Percentiles rank a stretch among this genome's conserved stretches.
These are phyloP conservation scores for Apiotrichum gamsii DNA, from an alignment of 1,284 basidiomycete species.

Conservation along the genomic window DNA sequence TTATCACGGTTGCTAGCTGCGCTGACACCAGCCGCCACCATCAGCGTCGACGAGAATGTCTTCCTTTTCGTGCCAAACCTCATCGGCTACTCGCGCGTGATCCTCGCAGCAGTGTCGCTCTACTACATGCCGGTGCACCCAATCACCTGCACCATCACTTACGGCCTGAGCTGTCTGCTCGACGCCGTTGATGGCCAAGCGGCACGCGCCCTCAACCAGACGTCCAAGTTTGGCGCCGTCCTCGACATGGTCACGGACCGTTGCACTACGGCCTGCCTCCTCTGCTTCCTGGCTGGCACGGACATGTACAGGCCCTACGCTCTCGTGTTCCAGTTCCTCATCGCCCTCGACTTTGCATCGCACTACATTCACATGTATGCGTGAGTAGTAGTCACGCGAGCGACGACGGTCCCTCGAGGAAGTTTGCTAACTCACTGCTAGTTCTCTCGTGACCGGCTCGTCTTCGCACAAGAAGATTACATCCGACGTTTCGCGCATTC, in stretches of 20 bases:
- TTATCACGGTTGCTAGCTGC: neutral
- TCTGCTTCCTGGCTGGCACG: conserved; percentile 86
- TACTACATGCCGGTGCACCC: conserved; percentile 94
- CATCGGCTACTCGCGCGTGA: conserved; percentile 88
- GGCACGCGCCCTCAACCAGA: conserved; percentile 81
- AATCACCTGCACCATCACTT: conserved; percentile 82
- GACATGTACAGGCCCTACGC: conserved; percentile 66
- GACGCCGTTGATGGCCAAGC: conserved; percentile 95
- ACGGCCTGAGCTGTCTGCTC: conserved; percentile 85
- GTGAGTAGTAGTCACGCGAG: conserved; percentile 55
- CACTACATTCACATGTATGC: conserved; percentile 99
- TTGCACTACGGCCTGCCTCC: conserved; percentile 90
- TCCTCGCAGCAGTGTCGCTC: conserved; percentile 82
- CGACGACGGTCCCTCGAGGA: neutral
- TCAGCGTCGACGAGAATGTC: conserved; percentile 64
- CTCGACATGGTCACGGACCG: conserved; percentile 99
- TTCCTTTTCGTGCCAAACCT: conserved; percentile 95
- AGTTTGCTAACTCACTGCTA: conserved; percentile 39
- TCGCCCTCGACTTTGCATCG: conserved; percentile 93
- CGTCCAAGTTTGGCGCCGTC: conserved; percentile 94
- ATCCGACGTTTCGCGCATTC: conserved; percentile 82
- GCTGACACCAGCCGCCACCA: neutral
- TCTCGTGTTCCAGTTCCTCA: conserved; percentile 86
- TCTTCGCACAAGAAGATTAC: conserved; percentile 87
- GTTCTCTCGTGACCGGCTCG: conserved; percentile 88